phyloP scores from a whole-genome alignment of 1,284 basidiomycete species.

The Pseudozyma tsukubaensis region DNA sequence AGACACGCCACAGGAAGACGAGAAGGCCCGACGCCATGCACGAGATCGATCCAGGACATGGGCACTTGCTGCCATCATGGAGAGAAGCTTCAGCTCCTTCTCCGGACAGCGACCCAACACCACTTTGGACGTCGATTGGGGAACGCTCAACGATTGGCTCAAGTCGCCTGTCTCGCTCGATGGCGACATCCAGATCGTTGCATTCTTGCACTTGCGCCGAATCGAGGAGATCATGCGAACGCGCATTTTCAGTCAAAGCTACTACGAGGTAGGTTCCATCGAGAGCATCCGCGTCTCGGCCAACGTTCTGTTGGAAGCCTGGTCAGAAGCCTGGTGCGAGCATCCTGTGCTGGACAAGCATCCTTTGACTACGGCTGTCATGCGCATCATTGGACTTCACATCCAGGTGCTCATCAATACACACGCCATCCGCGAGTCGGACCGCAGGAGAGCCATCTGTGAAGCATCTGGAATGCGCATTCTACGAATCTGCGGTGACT shows the following conservation, averaged over 20 bases:
- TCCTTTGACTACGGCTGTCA: slow-evolving; percentile 40
- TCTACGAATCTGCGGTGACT: slow-evolving; percentile 35
- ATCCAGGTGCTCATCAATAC: slow-evolving; percentile 52
- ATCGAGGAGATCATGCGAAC: slow-evolving; percentile 51
- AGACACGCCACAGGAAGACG: slow-evolving; percentile 35
- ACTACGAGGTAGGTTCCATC: slow-evolving; percentile 51
- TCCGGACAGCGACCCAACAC: slow-evolving; percentile 51
- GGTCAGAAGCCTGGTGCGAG: slow-evolving; percentile 50
- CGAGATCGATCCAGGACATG: slow-evolving; percentile 48
- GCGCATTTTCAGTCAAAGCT: slow-evolving; percentile 50
- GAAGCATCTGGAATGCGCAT: slow-evolving; percentile 48
- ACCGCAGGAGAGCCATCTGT: slow-evolving; percentile 40
- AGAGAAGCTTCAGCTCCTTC: slow-evolving; percentile 49
- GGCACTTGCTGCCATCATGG: slow-evolving; percentile 51
- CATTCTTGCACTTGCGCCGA: slow-evolving; percentile 43
- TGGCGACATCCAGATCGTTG: slow-evolving; percentile 42
- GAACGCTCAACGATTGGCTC: slow-evolving; percentile 47
- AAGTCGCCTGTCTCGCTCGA: slow-evolving; percentile 46
- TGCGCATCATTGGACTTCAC: slow-evolving; percentile 49
- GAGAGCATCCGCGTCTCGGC: slow-evolving; percentile 51
- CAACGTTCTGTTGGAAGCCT: slow-evolving; percentile 44
- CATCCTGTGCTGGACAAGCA: slow-evolving; percentile 41
- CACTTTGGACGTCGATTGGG: slow-evolving; percentile 47
- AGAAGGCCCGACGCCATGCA: slow-evolving; percentile 37
- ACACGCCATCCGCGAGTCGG: slow-evolving; percentile 47